Evolutionary conservation across 352 stramenopile genomes (phyloP).

Genomic region (Pseudoperonospora humuli): DNA sequence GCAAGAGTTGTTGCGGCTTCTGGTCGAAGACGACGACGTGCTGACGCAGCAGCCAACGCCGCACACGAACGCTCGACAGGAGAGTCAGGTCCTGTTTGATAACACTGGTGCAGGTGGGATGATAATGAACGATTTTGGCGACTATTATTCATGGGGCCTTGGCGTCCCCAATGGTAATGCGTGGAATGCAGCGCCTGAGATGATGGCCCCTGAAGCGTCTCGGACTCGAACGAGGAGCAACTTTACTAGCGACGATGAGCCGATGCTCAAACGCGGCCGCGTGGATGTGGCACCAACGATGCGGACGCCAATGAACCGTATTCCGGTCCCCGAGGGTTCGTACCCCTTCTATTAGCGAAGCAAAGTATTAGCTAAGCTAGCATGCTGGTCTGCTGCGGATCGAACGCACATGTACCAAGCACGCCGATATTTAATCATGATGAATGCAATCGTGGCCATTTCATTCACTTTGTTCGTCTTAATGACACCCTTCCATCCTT

Average conservation of each 20-base stretch:
- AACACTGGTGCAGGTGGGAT: not conserved
- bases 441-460: too few relatives aligned
- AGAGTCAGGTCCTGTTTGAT: conserved; percentile 17
- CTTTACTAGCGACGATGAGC: conserved; percentile 24
- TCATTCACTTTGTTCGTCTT: too few relatives aligned
- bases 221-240: conserved; percentile 24
- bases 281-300: conserved; percentile 17
- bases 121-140: conserved; percentile 3
- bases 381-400: conserved; percentile 12
- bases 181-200: conserved; percentile 15
- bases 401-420: conserved; percentile 23
- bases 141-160: conserved; percentile 10
- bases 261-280: conserved; percentile 25
- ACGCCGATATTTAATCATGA: too few relatives aligned
- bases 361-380: conserved; percentile 1
- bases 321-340: conserved; percentile 10
- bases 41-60: conserved; percentile 17
- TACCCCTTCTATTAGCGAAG: conserved; percentile 22
- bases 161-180: conserved; percentile 10
- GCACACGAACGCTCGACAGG: conserved; percentile 7
- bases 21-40: conserved; percentile 27
- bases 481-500: too few relatives aligned
- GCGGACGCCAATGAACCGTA: conserved; percentile 14
- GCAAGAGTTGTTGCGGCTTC: conserved; percentile 26
- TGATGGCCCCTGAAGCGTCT: conserved; percentile 10